A percentile compares a stretch with the other conserved stretches of the same genome.
Conservation (phyloP, 176 grass and related monocot genomes). For the Elymus sibiricus region DNA sequence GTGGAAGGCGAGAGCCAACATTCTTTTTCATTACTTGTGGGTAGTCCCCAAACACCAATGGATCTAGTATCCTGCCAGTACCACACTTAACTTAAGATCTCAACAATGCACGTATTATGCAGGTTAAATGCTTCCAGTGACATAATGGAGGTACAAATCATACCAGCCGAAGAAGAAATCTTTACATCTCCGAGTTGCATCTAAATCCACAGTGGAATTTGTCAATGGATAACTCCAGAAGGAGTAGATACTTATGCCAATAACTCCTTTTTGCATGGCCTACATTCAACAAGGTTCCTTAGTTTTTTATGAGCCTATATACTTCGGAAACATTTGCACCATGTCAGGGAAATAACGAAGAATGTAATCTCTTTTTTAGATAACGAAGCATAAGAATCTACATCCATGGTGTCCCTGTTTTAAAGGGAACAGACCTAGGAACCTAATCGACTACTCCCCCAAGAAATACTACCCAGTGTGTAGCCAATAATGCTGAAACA, state of each 20-base stretch:
- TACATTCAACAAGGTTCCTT: not conserved
- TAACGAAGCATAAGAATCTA: not conserved
- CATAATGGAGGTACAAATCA: not conserved
- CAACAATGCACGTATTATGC: not conserved
- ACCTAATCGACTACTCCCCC: not conserved
- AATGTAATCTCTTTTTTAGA: no score
- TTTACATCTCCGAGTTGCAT: slow-evolving; percentile 35
- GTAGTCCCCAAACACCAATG: slow-evolving; percentile 49
- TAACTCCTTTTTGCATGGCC: slow-evolving; percentile 37
- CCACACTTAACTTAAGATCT: not conserved
- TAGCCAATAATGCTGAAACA: not conserved
- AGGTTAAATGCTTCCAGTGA: not conserved
- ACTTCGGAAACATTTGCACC: slow-evolving; percentile 7
- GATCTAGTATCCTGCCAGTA: slow-evolving; percentile 48
- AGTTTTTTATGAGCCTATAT: slow-evolving; percentile 16
- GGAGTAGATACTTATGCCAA: slow-evolving; percentile 54
- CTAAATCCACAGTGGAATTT: slow-evolving; percentile 39
- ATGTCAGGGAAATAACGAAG: not conserved
- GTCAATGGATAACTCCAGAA: slow-evolving; percentile 47
- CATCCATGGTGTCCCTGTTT: not conserved
- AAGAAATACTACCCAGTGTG: not conserved
- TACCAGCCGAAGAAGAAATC: slow-evolving; percentile 49
- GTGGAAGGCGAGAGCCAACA: slow-evolving; percentile 35
- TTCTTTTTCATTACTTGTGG: slow-evolving; percentile 42
- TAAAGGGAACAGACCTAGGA: not conserved